Conservation (phyloP, 768 basidiomycete genomes). For the Tulasnella sp. region DNA sequence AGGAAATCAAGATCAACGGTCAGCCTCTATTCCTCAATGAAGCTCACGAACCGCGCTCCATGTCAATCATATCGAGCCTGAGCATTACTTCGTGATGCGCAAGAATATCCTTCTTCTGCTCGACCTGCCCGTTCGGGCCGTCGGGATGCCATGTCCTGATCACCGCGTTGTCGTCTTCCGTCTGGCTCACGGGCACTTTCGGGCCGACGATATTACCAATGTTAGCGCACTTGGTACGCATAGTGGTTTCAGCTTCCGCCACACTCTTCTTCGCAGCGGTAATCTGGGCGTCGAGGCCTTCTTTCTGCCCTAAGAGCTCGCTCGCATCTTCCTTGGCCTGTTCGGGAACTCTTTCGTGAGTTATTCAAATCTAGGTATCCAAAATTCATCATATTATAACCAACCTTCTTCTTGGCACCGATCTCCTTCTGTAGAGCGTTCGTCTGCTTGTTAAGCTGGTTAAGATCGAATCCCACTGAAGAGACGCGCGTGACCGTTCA, state of each 20-base stretch:
- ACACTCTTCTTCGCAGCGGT: slow-evolving; percentile 64
- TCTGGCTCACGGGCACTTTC: slow-evolving; percentile 70
- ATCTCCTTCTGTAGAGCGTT: slow-evolving; percentile 95
- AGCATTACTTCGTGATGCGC: slow-evolving; percentile 97
- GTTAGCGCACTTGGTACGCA: slow-evolving; percentile 68
- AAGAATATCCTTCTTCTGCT: slow-evolving; percentile 64
- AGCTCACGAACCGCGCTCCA: slow-evolving; percentile 67
- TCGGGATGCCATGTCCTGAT: slow-evolving; percentile 79
- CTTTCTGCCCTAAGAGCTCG: slow-evolving; percentile 76
- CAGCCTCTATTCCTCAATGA: not conserved
- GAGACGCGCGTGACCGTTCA: not conserved
- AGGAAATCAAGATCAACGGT: too few species aligned
- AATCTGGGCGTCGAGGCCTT: slow-evolving; percentile 67
- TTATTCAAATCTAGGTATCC: not conserved
- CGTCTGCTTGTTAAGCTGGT: slow-evolving; percentile 63
- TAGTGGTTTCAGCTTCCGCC: slow-evolving; percentile 59
- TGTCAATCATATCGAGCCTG: slow-evolving; percentile 89
- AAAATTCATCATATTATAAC: not conserved
- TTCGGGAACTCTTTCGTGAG: not conserved
- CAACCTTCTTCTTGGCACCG: slow-evolving; percentile 81
- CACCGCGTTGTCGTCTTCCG: slow-evolving; percentile 90
- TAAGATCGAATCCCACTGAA: slow-evolving; percentile 78
- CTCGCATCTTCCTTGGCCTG: slow-evolving; percentile 92
- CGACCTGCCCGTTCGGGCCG: slow-evolving; percentile 58
- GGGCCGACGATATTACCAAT: slow-evolving; percentile 93